Evolutionary conservation across 208 protist species (phyloP).

Genomic region (Trypanosomatidae sp.): DNA sequence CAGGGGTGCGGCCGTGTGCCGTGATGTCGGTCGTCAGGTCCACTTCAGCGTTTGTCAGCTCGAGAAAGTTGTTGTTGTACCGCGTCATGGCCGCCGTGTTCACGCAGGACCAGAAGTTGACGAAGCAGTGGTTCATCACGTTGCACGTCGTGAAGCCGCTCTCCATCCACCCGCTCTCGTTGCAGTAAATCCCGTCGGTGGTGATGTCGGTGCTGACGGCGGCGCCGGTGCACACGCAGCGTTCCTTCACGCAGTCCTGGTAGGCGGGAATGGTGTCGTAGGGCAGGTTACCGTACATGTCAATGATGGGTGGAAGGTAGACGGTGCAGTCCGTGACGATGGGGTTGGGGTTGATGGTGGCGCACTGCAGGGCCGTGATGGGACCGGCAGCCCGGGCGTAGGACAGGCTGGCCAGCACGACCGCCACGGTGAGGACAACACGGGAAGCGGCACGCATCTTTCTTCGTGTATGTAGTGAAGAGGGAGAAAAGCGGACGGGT

Average conservation of each 20-base stretch:
- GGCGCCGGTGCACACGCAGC: constrained; percentile 44
- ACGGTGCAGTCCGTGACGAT: constrained; percentile 29
- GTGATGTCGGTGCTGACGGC: constrained; percentile 18
- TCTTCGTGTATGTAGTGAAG: too few relatives aligned
- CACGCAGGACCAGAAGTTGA: constrained; percentile 46
- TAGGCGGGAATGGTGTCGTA: constrained; percentile 38
- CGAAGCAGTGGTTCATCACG: constrained; percentile 45
- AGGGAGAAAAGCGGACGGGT: too few relatives aligned
- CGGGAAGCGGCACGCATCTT: too few relatives aligned
- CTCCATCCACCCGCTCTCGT: constrained; percentile 31
- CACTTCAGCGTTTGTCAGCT: constrained; percentile 16
- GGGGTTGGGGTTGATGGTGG: constrained; percentile 43
- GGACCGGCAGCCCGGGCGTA: constrained; percentile 26
- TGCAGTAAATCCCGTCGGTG: constrained; percentile 45
- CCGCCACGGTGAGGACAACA: too few relatives aligned
- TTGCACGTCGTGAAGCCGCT: constrained; percentile 52
- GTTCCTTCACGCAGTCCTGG: constrained; percentile 39
- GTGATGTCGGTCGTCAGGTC: constrained; percentile 30
- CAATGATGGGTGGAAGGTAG: constrained; percentile 26
- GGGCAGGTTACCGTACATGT: constrained; percentile 36
- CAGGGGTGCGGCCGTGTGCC: constrained; percentile 34
- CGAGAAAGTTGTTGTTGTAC: constrained; percentile 6
- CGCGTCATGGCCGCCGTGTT: constrained; percentile 21
- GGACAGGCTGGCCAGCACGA: too few relatives aligned
- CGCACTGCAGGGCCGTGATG: constrained; percentile 39